Percentiles rank a stretch among this genome's conserved stretches.
phyloP scores from a whole-genome alignment of 768 basidiomycete genomes.

The Leucosporidium yakuticum region DNA sequence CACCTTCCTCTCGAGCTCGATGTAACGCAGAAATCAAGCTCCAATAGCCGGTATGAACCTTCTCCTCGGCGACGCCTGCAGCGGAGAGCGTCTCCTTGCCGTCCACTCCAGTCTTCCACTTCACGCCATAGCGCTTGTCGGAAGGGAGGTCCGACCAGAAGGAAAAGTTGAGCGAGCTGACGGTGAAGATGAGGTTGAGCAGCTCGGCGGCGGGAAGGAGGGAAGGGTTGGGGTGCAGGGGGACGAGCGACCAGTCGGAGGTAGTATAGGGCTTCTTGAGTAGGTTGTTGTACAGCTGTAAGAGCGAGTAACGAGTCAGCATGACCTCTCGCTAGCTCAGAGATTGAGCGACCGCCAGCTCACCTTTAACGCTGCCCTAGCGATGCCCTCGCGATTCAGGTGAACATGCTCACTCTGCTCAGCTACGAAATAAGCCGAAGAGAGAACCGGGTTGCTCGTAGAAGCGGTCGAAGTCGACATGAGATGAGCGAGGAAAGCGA shows the following conservation, averaged over 20 bases:
- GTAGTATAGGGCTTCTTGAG: slow-evolving; percentile 12
- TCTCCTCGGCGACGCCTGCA: slow-evolving; percentile 41
- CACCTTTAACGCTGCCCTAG: too few species aligned
- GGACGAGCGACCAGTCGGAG: slow-evolving; percentile 8
- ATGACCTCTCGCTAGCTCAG: too few species aligned
- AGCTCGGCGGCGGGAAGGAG: slow-evolving; percentile 2
- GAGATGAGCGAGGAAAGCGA: too few species aligned
- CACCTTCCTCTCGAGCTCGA: slow-evolving; percentile 69
- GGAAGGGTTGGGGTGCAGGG: slow-evolving; percentile 5
- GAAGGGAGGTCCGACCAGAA: slow-evolving; percentile 74
- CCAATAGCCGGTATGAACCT: slow-evolving; percentile 75
- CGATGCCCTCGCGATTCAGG: too few species aligned
- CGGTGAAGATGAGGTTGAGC: slow-evolving; percentile 80
- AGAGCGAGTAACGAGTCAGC: too few species aligned
- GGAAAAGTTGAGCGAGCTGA: slow-evolving; percentile 81
- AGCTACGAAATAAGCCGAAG: too few species aligned
- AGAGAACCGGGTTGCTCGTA: too few species aligned
- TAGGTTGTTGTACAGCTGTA: slow-evolving; percentile 8
- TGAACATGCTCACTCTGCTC: too few species aligned
- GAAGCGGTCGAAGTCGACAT: too few species aligned
- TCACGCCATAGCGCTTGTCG: slow-evolving; percentile 59
- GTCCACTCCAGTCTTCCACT: slow-evolving; percentile 68
- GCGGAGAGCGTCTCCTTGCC: slow-evolving; percentile 36
- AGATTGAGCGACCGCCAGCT: too few species aligned
- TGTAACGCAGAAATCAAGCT: slow-evolving; percentile 76